Base-by-base conservation (phyloP, 768 basidiomycete species). In the Leccinum barrowsii region DNA sequence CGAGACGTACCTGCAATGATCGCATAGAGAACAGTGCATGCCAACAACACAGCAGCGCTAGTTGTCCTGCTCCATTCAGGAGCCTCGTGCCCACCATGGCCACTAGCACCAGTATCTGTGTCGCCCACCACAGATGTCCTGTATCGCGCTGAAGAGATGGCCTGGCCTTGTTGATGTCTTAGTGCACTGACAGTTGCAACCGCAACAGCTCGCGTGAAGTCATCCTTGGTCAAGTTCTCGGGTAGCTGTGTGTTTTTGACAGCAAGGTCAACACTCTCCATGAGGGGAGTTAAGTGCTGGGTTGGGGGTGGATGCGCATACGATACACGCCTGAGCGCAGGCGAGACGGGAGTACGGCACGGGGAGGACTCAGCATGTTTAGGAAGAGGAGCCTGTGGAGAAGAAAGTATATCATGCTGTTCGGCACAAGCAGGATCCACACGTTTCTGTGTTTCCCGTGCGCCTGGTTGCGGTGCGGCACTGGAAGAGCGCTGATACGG, bases 1-100 rank as follows among this genome's bases (percentile, higher is more conserved):
- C 15, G 22, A 58, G 8, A 78, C 87, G 55, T 66, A 96, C 96
- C 96, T 50, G 97, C 97, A 67, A 99, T 98, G 58, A 92, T 69
- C 17, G 97, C 96, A 75, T 98, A 99, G 17, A 98, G 76, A 2
- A 89, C 86, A 0, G 97, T 99, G 69, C 97, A 98, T 1, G 75
- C 83, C 59, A 99, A 74, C 60, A 98, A 71, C 1, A 99, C 96
- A 60, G 87, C 94, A 5, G 94, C 90, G 73, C 93, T 96, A 15
- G 87, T 88, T 5, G 79, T 81, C 53, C 97, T 80, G 66, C 94
- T 98, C 97, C 97, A 99, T 48, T 91, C 92, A 6, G 97, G 97
- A 3, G 87, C 96, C 65, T 98, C 96, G 65, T 99, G 97, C 0
- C 92, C 94, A 22, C 85, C 85, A 72, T 89, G 87, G 17, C 81